Percentiles rank a stretch among this genome's conserved stretches.
These are phyloP conservation scores for Turnera subulata DNA, from an alignment of 345 rosid species.

Conservation along the genomic window DNA sequence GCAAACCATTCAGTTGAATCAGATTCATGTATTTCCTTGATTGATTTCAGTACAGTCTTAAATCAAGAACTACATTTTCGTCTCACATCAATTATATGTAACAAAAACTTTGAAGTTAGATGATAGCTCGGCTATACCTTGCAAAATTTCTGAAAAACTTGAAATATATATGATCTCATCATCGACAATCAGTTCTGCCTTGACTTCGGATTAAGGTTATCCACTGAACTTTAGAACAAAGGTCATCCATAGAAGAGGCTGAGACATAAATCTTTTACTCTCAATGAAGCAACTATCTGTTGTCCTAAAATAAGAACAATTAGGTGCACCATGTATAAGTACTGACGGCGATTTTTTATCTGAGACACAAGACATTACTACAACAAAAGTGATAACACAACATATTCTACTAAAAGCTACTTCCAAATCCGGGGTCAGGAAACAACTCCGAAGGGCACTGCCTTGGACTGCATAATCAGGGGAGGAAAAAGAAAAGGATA, in stretches of 20 bases:
- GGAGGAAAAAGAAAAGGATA: no score
- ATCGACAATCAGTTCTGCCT: constrained; percentile 63
- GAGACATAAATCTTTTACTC: neutral
- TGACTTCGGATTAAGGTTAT: constrained; percentile 66
- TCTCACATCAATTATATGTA: neutral
- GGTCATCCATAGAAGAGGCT: neutral
- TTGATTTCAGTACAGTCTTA: neutral
- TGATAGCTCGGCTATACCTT: neutral
- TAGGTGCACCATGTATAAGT: no score
- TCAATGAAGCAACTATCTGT: no score
- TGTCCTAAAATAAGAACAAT: no score
- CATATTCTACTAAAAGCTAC: no score
- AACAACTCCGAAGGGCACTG: no score
- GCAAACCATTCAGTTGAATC: neutral
- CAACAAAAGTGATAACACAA: no score
- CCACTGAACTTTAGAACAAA: constrained; percentile 51
- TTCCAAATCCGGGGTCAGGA: no score
- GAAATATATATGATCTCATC: constrained; percentile 63
- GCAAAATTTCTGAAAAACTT: constrained; percentile 65
- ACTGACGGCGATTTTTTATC: no score
- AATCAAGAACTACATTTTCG: neutral
- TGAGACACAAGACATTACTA: no score
- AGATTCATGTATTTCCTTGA: no score
- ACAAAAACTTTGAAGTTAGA: neutral
- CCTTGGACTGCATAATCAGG: no score